A percentile compares a stretch with the other conserved stretches of the same genome.
Evolutionary conservation across 1,284 basidiomycete species (phyloP).

Genomic region (Cutaneotrichosporon mucoides): DNA sequence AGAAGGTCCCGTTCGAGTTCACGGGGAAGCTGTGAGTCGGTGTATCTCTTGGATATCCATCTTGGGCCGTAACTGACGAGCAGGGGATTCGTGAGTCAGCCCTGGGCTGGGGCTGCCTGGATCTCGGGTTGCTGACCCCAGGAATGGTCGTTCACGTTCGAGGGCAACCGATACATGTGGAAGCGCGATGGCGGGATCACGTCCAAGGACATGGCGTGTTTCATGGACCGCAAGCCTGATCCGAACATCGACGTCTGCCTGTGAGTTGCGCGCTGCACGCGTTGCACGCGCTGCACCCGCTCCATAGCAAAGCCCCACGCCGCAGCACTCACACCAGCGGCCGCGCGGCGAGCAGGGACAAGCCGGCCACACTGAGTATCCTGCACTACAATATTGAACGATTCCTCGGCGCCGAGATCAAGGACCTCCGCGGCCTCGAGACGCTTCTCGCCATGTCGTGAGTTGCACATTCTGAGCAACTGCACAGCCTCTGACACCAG

Average conservation of each 20-base stretch:
- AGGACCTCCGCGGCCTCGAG: conserved; percentile 44
- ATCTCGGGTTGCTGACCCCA: neutral
- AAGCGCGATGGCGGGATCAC: conserved; percentile 31
- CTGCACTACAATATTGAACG: conserved; percentile 48
- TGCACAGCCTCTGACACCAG: neutral
- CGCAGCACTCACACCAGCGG: conserved; percentile 20
- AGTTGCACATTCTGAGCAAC: neutral
- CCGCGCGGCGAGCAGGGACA: conserved; percentile 27
- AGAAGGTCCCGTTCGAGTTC: conserved; percentile 39
- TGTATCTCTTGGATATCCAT: neutral
- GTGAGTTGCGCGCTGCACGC: neutral
- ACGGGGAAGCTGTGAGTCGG: conserved; percentile 41
- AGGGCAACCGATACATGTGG: conserved; percentile 46
- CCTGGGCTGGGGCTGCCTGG: too few species aligned
- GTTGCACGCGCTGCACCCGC: neutral
- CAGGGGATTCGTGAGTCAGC: conserved; percentile 10
- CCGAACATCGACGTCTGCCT: conserved; percentile 39
- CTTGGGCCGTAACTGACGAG: neutral
- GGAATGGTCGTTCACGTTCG: conserved; percentile 47
- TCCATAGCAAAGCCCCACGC: too few species aligned
- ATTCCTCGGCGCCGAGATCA: conserved; percentile 39
- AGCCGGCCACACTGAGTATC: conserved; percentile 40
- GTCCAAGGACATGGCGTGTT: conserved; percentile 43
- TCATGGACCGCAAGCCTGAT: conserved; percentile 45
- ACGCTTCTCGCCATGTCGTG: conserved; percentile 30